These are phyloP conservation scores for Cyclanthera cordifolia DNA, from an alignment of 306 rosid genomes.

Conservation along the genomic window DNA sequence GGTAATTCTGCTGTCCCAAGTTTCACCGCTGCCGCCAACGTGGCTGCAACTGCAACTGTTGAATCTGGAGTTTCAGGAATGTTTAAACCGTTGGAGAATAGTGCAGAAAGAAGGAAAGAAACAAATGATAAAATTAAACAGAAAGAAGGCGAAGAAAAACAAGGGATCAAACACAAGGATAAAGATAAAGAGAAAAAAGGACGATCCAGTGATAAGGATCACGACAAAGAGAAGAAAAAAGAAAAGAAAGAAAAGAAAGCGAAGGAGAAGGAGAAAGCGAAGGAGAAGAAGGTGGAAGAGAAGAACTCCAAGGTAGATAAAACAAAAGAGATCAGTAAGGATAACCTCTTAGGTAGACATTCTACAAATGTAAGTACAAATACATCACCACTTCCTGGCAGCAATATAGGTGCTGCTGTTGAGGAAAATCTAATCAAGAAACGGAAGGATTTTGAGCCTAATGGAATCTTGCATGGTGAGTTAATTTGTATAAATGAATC, in stretches of 20 bases:
- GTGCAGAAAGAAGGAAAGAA: slow-evolving; percentile 5
- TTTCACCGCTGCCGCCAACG: slow-evolving; percentile 20
- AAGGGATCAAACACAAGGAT: slow-evolving; percentile 50
- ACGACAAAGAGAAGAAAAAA: slow-evolving; percentile 61
- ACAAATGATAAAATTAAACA: slow-evolving; percentile 28
- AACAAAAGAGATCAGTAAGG: slow-evolving; percentile 36
- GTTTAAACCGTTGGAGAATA: slow-evolving; percentile 31
- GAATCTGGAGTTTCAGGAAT: slow-evolving; percentile 41
- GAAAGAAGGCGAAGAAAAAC: slow-evolving; percentile 50
- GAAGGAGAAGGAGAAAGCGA: slow-evolving; percentile 15
- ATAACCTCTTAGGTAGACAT: slow-evolving; percentile 26
- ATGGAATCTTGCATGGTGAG: slow-evolving; percentile 85
- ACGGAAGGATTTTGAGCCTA: slow-evolving; percentile 61
- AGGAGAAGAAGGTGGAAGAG: slow-evolving; percentile 20
- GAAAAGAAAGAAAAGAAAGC: slow-evolving; percentile 17
- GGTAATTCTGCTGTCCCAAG: slow-evolving; percentile 38
- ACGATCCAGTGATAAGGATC: slow-evolving; percentile 62
- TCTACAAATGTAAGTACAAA: slow-evolving; percentile 22
- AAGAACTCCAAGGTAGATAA: slow-evolving; percentile 30
- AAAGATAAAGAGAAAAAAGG: slow-evolving; percentile 64
- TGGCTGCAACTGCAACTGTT: slow-evolving; percentile 20
- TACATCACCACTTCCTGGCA: slow-evolving; percentile 33
- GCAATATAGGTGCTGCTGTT: slow-evolving; percentile 26
- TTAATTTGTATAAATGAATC: slow-evolving; percentile 29
- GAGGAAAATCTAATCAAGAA: slow-evolving; percentile 49